These are phyloP conservation scores for Penicillium desertorum DNA, from an alignment of 495 filamentous ascomycete genomes.

Conservation along the genomic window DNA sequence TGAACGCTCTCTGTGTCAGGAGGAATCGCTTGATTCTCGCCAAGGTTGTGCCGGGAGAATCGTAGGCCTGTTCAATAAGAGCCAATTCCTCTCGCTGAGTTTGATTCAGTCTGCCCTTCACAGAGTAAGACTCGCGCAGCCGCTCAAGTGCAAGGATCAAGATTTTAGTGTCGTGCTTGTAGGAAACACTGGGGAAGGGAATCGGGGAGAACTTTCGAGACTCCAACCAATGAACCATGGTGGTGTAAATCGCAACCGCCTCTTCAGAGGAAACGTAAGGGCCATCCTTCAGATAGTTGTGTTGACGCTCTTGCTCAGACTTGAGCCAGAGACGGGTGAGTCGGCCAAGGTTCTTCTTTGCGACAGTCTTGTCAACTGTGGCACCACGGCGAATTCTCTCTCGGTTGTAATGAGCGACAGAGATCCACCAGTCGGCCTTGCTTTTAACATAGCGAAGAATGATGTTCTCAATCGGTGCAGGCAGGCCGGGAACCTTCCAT, in stretches of 20 bases:
- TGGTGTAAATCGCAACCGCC: slow-evolving; percentile 97
- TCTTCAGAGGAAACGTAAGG: slow-evolving; percentile 98
- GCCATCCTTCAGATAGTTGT: slow-evolving; percentile 99
- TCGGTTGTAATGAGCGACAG: slow-evolving; percentile 96
- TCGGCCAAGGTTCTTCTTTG: slow-evolving; percentile 97
- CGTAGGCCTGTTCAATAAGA: slow-evolving; percentile 97
- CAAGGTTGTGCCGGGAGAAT: slow-evolving; percentile 93
- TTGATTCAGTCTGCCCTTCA: slow-evolving; percentile 96
- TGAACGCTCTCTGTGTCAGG: slow-evolving; percentile 95
- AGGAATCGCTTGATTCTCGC: slow-evolving; percentile 98
- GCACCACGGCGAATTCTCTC: slow-evolving; percentile 94
- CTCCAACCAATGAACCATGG: slow-evolving; percentile 98
- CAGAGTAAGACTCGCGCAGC: slow-evolving; percentile 93
- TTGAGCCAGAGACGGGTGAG: slow-evolving; percentile 97
- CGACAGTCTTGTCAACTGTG: slow-evolving; percentile 98
- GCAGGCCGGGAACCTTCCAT: slow-evolving; percentile 96
- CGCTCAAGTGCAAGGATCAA: slow-evolving; percentile 94
- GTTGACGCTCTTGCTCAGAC: slow-evolving; percentile 96
- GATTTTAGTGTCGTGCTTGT: slow-evolving; percentile 99
- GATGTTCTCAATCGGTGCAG: slow-evolving; percentile 97
- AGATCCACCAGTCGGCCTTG: slow-evolving; percentile 99
- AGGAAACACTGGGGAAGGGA: slow-evolving; percentile 97
- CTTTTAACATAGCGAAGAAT: slow-evolving; percentile 98
- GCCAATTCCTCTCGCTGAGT: slow-evolving; percentile 97
- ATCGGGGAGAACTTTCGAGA: slow-evolving; percentile 98